Evolutionary conservation across 768 basidiomycete genomes (phyloP).

Genomic region (Panus rudis): DNA sequence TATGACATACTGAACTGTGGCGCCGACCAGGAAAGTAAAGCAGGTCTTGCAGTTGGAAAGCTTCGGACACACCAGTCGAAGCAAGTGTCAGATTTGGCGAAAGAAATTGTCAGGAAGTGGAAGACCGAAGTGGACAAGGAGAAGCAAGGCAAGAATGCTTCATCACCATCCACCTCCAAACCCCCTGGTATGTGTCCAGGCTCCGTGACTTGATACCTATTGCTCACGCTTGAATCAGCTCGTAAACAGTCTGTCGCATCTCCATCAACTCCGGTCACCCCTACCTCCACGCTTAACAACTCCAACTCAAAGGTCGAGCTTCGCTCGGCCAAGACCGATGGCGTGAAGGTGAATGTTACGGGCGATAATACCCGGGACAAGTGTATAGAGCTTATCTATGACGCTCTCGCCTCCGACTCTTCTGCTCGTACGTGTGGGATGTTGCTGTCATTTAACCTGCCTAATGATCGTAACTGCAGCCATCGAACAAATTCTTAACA

Average conservation of each 20-base stretch:
- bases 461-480: slow-evolving; percentile 14
- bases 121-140: slow-evolving; percentile 76
- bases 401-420: slow-evolving; percentile 82
- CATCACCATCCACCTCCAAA: slow-evolving; percentile 7
- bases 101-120: slow-evolving; percentile 90
- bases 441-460: background rate
- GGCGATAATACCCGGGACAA: slow-evolving; percentile 79
- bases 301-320: slow-evolving; percentile 24
- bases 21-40: slow-evolving; percentile 72
- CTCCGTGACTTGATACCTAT: background rate
- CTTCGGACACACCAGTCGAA: slow-evolving; percentile 67
- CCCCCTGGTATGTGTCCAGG: slow-evolving; percentile 5
- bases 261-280: slow-evolving; percentile 19
- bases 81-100: slow-evolving; percentile 74
- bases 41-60: slow-evolving; percentile 88
- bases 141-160: slow-evolving; percentile 35
- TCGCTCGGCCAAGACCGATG: slow-evolving; percentile 68
- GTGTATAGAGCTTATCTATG: slow-evolving; percentile 86
- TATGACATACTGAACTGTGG: slow-evolving; percentile 4
- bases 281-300: slow-evolving; percentile 12
- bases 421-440: slow-evolving; percentile 67
- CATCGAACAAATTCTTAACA: slow-evolving; percentile 55
- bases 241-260: slow-evolving; percentile 11
- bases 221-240: background rate
- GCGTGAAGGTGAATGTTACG: slow-evolving; percentile 44